Evolutionary conservation across 805 yeast species (phyloP), one percentile per base, ranked within the genome.

Genomic region (Kodamaea hsintzibuensis): DNA sequence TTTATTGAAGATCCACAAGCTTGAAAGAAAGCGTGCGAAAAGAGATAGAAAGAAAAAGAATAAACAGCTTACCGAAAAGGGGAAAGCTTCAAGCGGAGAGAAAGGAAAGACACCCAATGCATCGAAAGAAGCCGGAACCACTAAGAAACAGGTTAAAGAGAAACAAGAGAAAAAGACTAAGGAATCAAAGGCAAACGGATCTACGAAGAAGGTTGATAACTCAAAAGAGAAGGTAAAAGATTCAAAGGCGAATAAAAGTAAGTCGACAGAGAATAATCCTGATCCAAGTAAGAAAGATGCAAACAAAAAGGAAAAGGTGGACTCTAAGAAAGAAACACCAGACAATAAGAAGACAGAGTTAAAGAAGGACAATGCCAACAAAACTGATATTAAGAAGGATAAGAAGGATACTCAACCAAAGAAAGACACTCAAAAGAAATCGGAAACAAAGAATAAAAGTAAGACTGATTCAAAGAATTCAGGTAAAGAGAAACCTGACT

Each of bases 21-120:
- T 38, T n/a, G 44, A 48, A 35, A 38, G 45, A 14, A 38, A 42
- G 38, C 47, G 37, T 9, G 42, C 47, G 19, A 56, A 45, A 38
- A 38, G 47, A 47, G 43, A 42, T 35, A 49, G 13, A 19, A 57
- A 58, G 49, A 60, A 60, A 40, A 52, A 57, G 60, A 52, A 53
- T 6, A 46, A 53, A 35, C 30, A 50, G 46, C 49, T 52, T 37
- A 17, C 19, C 12, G 37, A 42, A 19, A 49, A 50, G 47, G 22
- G 5, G 14, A 37, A 27, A 27, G 17, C 37, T 9, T 4, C 42
- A 18, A 47, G 19, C 49, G 35, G 22, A 49, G 47, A 27, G 37
- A 30, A 37, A 50, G 27, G 14, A 19, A 27, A n/a, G 18, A 46
- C 30, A 42, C 25, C 6, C 47, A 46, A 52, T 49, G 44, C 50